Evolutionary conservation across 805 yeast species (phyloP), one percentile per base, ranked within the genome.

Genomic region (Candida succiphila): DNA sequence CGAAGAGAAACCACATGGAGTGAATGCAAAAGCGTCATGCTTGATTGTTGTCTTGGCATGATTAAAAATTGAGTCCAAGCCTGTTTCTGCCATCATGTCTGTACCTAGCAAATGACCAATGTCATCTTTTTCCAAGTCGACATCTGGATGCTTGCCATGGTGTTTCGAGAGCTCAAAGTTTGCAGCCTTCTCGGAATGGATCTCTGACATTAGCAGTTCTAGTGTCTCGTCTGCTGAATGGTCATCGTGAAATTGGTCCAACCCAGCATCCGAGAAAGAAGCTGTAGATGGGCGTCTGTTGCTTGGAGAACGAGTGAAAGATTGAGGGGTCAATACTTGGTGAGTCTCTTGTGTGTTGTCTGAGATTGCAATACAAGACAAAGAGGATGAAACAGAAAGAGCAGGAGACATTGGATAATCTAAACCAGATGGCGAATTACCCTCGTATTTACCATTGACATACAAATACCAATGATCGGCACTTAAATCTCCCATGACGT

Each of bases 1-100:
- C 29, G 96, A 84, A 2, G 96, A 85, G 51, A 76, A 89, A 7
- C 98, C 98, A 55, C 97, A 89, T 2, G 98, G 98, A 4, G 82
- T 64, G 55, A 89, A 89, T 20, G 92, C 78, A 58, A 86, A 89
- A 7, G 95, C 83, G 60, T 89, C 97, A 47, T 79, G 86, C 35
- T 73, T 54, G n/a, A 17, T 17, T 14, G 7, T 25, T n/a, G 10
- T 14, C 20, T 17, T 32, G 7, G 27, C 20, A 7, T 17, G 16
- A 13, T 36, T 45, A 37, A 64, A 83, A 17, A 89, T 52, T 29
- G 66, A 55, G 56, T 82, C 81, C 42, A 89, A 67, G 3, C 75
- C 71, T 5, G 87, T 67, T 27, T 57, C 50, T 29, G 60, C 55
- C 60, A 94, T 76, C 52, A 86, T 83, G 31, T 73, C 67, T 19